Percentiles rank a stretch among this genome's conserved stretches.
phyloP scores from a whole-genome alignment of 2,329 filamentous ascomycete species.

The Aureobasidium leucospermi region DNA sequence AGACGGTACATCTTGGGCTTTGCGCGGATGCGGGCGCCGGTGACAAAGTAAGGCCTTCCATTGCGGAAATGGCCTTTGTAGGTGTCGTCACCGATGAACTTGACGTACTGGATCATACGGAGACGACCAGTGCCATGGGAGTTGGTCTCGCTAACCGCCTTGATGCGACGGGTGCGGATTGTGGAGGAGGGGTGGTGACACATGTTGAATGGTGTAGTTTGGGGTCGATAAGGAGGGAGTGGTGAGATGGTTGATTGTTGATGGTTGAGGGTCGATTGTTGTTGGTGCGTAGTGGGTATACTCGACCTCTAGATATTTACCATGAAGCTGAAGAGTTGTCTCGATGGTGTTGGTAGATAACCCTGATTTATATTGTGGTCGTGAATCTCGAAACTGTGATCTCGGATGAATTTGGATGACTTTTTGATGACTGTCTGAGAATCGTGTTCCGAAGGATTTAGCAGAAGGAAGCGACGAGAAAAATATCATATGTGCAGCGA shows the following conservation, averaged over 20 bases:
- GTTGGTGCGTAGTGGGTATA: too few relatives aligned
- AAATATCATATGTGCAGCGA: too few relatives aligned
- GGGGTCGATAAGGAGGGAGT: neutral
- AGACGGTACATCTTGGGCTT: neutral
- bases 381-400: too few relatives aligned
- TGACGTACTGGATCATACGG: neutral
- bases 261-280: neutral
- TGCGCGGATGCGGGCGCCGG: neutral
- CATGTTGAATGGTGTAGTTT: neutral
- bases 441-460: too few relatives aligned
- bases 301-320: too few relatives aligned
- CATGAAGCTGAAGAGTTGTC: too few relatives aligned
- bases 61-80: neutral
- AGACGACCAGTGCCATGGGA: neutral
- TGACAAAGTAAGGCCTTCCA: neutral
- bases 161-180: neutral
- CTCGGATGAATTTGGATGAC: too few relatives aligned
- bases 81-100: neutral
- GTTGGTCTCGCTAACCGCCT: neutral
- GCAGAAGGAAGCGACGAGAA: too few relatives aligned
- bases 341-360: too few relatives aligned
- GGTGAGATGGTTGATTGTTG: neutral
- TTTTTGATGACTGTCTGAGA: too few relatives aligned
- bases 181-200: neutral
- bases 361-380: too few relatives aligned